Evolutionary conservation across 495 filamentous ascomycete species (phyloP).

Genomic region (Lophiostoma macrostomum): DNA sequence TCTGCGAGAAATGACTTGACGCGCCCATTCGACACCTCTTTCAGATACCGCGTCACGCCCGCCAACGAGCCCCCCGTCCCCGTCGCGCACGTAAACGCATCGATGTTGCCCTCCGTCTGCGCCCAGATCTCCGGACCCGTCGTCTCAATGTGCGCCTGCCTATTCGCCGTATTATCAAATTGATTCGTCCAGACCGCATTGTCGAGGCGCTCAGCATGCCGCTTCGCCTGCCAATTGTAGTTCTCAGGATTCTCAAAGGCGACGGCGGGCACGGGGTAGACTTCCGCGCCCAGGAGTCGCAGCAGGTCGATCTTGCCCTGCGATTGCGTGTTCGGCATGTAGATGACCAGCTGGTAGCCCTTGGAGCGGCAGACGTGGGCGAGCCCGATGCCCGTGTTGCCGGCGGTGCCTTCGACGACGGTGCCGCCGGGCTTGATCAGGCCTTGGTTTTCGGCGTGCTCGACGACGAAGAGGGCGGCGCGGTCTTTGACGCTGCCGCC

Average conservation of each 20-base stretch:
- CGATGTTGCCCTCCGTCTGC: slow-evolving; percentile 82
- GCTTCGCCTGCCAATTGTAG: slow-evolving; percentile 92
- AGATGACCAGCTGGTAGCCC: slow-evolving; percentile 94
- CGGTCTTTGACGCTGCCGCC: slow-evolving; percentile 96
- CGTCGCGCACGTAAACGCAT: slow-evolving; percentile 94
- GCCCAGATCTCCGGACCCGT: slow-evolving; percentile 96
- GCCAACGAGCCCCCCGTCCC: slow-evolving; percentile 92
- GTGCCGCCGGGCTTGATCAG: slow-evolving; percentile 81
- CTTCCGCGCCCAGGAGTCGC: slow-evolving; percentile 88
- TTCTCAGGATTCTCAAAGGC: slow-evolving; percentile 95
- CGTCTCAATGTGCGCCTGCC: slow-evolving; percentile 91
- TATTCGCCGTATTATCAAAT: slow-evolving; percentile 94
- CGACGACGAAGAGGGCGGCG: slow-evolving; percentile 88
- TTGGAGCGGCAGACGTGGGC: slow-evolving; percentile 93
- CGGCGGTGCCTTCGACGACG: slow-evolving; percentile 93
- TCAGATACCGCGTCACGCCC: slow-evolving; percentile 84
- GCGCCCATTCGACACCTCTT: slow-evolving; percentile 70
- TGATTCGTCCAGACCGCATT: slow-evolving; percentile 99
- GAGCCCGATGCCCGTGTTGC: slow-evolving; percentile 96
- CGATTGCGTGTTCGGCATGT: slow-evolving; percentile 98
- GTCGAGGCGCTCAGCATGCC: slow-evolving; percentile 78
- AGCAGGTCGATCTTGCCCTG: slow-evolving; percentile 96
- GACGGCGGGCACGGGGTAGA: slow-evolving; percentile 95
- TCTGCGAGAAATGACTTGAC: slow-evolving; percentile 93
- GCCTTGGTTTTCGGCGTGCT: slow-evolving; percentile 87